Conservation (phyloP, 1,284 basidiomycete species). For the Hemileccinum hortonii region DNA sequence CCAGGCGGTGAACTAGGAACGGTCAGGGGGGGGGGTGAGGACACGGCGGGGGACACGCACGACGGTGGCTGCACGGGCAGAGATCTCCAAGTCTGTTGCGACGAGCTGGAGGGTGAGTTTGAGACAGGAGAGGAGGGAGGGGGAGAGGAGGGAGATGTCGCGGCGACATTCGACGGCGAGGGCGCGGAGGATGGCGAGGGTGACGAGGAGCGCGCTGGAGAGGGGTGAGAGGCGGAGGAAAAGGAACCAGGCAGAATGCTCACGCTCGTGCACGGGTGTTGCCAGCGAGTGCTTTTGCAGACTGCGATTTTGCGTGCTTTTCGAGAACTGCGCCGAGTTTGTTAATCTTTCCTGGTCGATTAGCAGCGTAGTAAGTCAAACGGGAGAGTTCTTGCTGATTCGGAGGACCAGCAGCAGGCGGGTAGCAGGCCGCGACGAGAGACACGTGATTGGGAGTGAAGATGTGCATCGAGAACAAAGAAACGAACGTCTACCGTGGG, state of each 20-base stretch:
- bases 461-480: constrained; percentile 40
- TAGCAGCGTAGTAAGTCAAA: constrained; percentile 90
- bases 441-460: constrained; percentile 85
- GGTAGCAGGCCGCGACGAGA: constrained; percentile 90
- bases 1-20: constrained; percentile 79
- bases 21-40: neutral
- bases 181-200: constrained; percentile 81
- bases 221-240: neutral
- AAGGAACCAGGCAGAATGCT: constrained; percentile 35
- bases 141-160: constrained; percentile 82
- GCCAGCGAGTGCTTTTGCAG: constrained; percentile 63
- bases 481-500: constrained; percentile 7
- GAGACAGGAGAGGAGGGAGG: constrained; percentile 75
- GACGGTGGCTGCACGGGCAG: constrained; percentile 79
- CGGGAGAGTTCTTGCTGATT: constrained; percentile 89
- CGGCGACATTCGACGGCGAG: constrained; percentile 88
- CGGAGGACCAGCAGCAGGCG: constrained; percentile 57
- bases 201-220: constrained; percentile 80
- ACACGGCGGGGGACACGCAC: constrained; percentile 45
- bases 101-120: constrained; percentile 64
- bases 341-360: constrained; percentile 85
- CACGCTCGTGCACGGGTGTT: constrained; percentile 82
- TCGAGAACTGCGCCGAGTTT: constrained; percentile 86
- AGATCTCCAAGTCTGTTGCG: constrained; percentile 79
- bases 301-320: constrained; percentile 71